Evolutionary conservation across 164 flowering plant species (phyloP), one percentile per base, ranked within the genome.

Genomic region (Protea cynaroides): DNA sequence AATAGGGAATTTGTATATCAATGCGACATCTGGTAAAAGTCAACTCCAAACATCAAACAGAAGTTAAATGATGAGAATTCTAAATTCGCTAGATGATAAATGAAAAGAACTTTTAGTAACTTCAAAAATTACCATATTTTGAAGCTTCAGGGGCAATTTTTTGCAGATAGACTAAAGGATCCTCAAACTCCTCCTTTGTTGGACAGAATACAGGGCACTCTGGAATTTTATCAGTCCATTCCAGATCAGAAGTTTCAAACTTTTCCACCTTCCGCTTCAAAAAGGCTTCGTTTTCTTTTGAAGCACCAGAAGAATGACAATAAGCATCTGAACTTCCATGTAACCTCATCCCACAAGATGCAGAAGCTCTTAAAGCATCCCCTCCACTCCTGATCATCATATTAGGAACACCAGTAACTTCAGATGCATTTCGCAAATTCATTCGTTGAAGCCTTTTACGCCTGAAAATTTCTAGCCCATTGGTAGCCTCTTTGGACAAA

Each of bases 81-180:
- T 46, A 13, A 46, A 7, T 15, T 18, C 52, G 17, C 46, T 40
- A 49, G 0, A 49, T 49, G n/a, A 49, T 14, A 18, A 49, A 49
- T 4, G 18, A 49, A 0, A 17, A 14, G 15, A 10, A 15, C 2
- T 15, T 13, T 49, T 2, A 49, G 15, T 12, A 49, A 18, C 17
- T 12, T 4, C 14, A 12, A 18, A 25, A 21, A 46, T 58, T 88
- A 95, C 99, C 99, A 79, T 75, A 87, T 86, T 76, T 87, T 56
- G 98, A 88, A 65, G 99, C 98, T 70, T 84, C 91, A 40, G 99
- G 94, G 65, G 92, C 91, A 75, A 95, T 92, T 82, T 80, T 85
- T 69, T 86, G 97, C 75, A 95, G 66, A 83, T 87, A 95, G 60
- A 82, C 76, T 70, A 95, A 73, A 66, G 97, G 99, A 72, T 95